phyloP scores from a whole-genome alignment of 2,329 filamentous ascomycete genomes.

The Tolypocladium ophioglossoides region DNA sequence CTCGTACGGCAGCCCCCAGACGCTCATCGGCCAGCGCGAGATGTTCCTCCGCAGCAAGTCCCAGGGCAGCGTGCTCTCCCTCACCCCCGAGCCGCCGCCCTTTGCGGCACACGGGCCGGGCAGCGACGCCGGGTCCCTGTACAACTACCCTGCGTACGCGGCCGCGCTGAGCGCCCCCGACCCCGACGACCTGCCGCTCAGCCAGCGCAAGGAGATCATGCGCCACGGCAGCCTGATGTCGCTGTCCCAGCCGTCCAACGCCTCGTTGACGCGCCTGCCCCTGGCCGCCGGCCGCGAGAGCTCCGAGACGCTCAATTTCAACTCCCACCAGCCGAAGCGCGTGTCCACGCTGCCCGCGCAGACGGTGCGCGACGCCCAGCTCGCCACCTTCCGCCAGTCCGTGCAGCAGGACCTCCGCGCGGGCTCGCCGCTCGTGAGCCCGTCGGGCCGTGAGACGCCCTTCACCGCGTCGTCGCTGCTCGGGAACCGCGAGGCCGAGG shows the following conservation, averaged over 20 bases:
- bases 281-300: constrained; percentile 11
- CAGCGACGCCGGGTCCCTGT: constrained; percentile 31
- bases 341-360: constrained; percentile 29
- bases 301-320: constrained; percentile 29
- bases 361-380: constrained; percentile 42
- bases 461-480: constrained; percentile 23
- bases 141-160: constrained; percentile 23
- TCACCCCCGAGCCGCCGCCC: constrained; percentile 15
- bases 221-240: constrained; percentile 36
- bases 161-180: constrained; percentile 25
- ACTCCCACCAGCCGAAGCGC: constrained; percentile 46
- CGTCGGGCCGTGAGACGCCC: constrained; percentile 26
- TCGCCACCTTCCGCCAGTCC: constrained; percentile 58
- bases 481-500: constrained; percentile 25
- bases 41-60: constrained; percentile 42
- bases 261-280: not conserved
- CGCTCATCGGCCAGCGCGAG: constrained; percentile 45
- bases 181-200: constrained; percentile 61
- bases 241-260: constrained; percentile 7
- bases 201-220: constrained; percentile 53
- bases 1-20: constrained; percentile 42
- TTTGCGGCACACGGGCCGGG: constrained; percentile 13
- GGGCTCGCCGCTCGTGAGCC: constrained; percentile 22
- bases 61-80: constrained; percentile 25
- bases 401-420: constrained; percentile 50